Percentiles rank a stretch among this genome's conserved stretches.
Evolutionary conservation across 768 basidiomycete species (phyloP).

Genomic region (Suillus variegatus): DNA sequence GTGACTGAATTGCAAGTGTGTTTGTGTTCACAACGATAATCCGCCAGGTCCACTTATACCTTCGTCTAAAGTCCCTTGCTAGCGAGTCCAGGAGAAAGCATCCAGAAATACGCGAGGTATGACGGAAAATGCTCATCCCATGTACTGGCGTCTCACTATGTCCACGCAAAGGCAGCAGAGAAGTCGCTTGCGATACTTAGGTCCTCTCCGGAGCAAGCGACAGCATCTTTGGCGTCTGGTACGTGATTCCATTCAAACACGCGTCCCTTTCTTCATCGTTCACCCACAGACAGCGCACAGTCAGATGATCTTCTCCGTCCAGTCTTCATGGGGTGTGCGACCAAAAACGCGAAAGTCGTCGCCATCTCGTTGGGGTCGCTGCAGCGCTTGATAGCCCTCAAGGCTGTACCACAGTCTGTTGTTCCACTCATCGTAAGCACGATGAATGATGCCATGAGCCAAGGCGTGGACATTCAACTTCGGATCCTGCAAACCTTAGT

Average conservation of each 20-base stretch:
- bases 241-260: conserved; percentile 23
- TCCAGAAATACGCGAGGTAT: conserved; percentile 91
- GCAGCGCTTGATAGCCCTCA: conserved; percentile 85
- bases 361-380: conserved; percentile 89
- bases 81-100: conserved; percentile 88
- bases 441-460: conserved; percentile 85
- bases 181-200: conserved; percentile 80
- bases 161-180: conserved; percentile 69
- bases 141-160: background rate
- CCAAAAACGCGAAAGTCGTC: conserved; percentile 92
- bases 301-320: conserved; percentile 82
- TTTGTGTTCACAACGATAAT: conserved; percentile 22
- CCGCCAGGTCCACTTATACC: conserved; percentile 13
- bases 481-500: conserved; percentile 91
- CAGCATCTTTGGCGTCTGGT: conserved; percentile 74
- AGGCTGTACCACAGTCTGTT: conserved; percentile 78
- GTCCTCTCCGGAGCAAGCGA: conserved; percentile 81
- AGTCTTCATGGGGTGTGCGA: conserved; percentile 92
- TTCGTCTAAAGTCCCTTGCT: conserved; percentile 65
- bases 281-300: conserved; percentile 65
- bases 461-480: conserved; percentile 96
- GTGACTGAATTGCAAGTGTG: conserved; percentile 74
- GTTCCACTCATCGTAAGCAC: conserved; percentile 81
- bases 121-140: background rate
- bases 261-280: conserved; percentile 11